A percentile compares a stretch with the other conserved stretches of the same genome.
phyloP scores from a whole-genome alignment of 106 monocot genomes.

The Narthecium ossifragum region DNA sequence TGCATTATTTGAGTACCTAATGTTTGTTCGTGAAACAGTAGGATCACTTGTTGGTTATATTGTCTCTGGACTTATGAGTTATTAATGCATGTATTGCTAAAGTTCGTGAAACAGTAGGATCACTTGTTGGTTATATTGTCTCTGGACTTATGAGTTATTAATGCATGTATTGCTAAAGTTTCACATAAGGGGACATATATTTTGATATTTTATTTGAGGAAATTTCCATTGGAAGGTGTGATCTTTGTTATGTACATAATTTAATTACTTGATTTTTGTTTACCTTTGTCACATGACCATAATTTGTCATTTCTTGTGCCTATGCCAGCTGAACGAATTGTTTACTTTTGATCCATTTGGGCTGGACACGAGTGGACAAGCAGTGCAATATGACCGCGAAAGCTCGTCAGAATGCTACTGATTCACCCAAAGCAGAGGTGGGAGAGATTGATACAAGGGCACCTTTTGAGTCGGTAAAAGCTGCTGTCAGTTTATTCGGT shows the following conservation, averaged over 20 bases:
- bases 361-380: background rate
- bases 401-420: constrained; percentile 16
- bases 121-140: no score
- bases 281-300: background rate
- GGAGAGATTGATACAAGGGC: constrained; percentile 25
- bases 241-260: background rate
- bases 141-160: no score
- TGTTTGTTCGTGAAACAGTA: no score
- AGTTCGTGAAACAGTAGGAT: no score
- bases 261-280: background rate
- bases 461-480: constrained; percentile 23
- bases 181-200: no score
- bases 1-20: no score
- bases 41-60: no score
- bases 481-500: constrained; percentile 22
- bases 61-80: no score
- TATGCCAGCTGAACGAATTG: background rate
- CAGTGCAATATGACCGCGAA: constrained; percentile 9
- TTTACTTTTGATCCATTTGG: background rate
- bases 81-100: no score
- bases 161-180: no score
- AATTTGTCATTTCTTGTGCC: background rate
- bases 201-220: no score
- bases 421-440: constrained; percentile 25
- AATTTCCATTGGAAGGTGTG: background rate